Percentiles rank a stretch among this genome's conserved stretches.
phyloP scores from a whole-genome alignment of 2,329 filamentous ascomycete species.

The Pyrenochaeta sp. region DNA sequence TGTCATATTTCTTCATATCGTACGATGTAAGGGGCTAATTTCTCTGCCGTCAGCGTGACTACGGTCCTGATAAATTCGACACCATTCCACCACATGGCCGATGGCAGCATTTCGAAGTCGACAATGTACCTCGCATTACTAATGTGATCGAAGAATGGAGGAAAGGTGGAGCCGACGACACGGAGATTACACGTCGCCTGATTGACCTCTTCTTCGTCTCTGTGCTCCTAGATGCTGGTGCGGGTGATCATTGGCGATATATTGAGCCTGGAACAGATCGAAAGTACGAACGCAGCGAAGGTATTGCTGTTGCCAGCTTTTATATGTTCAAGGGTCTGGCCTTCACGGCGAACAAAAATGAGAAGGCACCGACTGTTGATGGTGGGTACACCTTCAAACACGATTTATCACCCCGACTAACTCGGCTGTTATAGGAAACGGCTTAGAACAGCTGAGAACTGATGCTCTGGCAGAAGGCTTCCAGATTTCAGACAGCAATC shows the following conservation, averaged over 20 bases:
- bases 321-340: slow-evolving; percentile 90
- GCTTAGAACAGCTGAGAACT: slow-evolving; percentile 74
- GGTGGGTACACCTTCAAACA: slow-evolving; percentile 70
- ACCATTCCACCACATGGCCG: slow-evolving; percentile 75
- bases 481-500: slow-evolving; percentile 81
- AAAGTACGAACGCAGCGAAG: slow-evolving; percentile 83
- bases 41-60: slow-evolving; percentile 65
- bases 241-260: slow-evolving; percentile 88
- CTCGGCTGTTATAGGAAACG: slow-evolving; percentile 53
- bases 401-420: not conserved
- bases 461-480: slow-evolving; percentile 78
- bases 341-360: slow-evolving; percentile 78
- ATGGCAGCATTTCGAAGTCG: slow-evolving; percentile 83
- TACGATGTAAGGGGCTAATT: not conserved
- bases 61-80: slow-evolving; percentile 64
- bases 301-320: slow-evolving; percentile 76
- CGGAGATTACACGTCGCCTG: slow-evolving; percentile 75
- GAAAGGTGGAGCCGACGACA: slow-evolving; percentile 63
- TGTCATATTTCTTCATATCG: not conserved
- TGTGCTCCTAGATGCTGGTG: slow-evolving; percentile 83
- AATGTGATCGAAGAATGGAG: slow-evolving; percentile 73
- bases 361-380: slow-evolving; percentile 71
- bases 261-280: slow-evolving; percentile 84
- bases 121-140: slow-evolving; percentile 74
- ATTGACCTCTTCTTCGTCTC: slow-evolving; percentile 82